A percentile compares a stretch with the other conserved stretches of the same genome.
phyloP scores from a whole-genome alignment of 257 asterid species.

The Perilla frutescens region DNA sequence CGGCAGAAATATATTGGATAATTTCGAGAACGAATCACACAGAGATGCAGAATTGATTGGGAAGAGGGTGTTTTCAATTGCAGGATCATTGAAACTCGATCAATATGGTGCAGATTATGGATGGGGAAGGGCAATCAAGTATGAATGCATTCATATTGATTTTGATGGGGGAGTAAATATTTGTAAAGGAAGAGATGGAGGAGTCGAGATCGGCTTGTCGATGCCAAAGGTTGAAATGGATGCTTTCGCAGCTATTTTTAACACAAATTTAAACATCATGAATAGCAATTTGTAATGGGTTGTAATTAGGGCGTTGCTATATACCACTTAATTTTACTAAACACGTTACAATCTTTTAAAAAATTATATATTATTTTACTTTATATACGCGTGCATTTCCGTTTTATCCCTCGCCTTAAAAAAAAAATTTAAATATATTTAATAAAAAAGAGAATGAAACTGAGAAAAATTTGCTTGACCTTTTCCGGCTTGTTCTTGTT shows the following conservation, averaged over 20 bases:
- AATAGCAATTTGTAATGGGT: neutral
- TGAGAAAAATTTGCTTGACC: too few species aligned
- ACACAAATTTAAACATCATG: too few species aligned
- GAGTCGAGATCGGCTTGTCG: constrained; percentile 2
- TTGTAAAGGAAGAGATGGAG: constrained; percentile 8
- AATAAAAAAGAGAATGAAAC: too few species aligned
- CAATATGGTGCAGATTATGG: neutral
- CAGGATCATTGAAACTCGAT: neutral
- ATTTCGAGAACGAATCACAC: too few species aligned
- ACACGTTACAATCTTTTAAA: too few species aligned
- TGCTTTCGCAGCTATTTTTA: constrained; percentile 4
- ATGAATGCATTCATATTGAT: neutral
- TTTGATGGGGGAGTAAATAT: neutral
- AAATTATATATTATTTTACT: too few species aligned
- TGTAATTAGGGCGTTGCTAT: too few species aligned
- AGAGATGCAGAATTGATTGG: neutral
- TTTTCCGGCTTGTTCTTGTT: too few species aligned
- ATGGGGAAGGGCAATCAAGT: neutral
- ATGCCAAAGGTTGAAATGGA: constrained; percentile 5
- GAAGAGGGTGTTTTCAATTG: neutral
- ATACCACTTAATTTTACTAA: too few species aligned
- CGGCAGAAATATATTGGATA: neutral
- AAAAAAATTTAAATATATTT: too few species aligned
- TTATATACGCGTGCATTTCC: too few species aligned
- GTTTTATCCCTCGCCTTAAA: too few species aligned